Evolutionary conservation across 768 basidiomycete genomes (phyloP).

Genomic region (Chalciporus sphaerocephalus): DNA sequence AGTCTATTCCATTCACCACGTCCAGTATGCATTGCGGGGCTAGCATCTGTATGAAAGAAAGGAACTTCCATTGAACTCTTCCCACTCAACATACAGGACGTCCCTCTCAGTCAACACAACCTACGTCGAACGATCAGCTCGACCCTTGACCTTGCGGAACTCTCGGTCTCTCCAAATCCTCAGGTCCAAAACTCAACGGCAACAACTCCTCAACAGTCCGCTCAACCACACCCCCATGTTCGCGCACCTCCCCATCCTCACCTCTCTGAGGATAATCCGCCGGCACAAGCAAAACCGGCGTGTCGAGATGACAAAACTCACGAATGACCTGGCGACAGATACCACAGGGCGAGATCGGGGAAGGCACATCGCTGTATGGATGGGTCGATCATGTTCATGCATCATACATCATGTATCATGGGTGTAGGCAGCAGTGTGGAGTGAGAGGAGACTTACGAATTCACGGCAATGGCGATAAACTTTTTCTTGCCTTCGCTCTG

Average conservation of each 20-base stretch:
- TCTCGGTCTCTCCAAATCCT: constrained; percentile 57
- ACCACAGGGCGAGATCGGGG: constrained; percentile 80
- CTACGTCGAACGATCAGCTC: no score
- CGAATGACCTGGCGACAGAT: constrained; percentile 89
- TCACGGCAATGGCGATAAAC: constrained; percentile 77
- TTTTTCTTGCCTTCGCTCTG: constrained; percentile 75
- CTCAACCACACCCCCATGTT: constrained; percentile 45
- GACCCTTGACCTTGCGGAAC: not conserved
- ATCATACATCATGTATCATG: no score
- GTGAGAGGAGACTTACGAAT: constrained; percentile 47
- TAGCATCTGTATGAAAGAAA: no score
- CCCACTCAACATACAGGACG: no score
- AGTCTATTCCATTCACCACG: no score
- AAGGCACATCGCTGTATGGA: constrained; percentile 57
- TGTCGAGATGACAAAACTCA: constrained; percentile 74
- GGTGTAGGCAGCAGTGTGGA: no score
- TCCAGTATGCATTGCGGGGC: no score
- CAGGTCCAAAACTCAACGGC: constrained; percentile 87
- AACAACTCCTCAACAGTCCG: constrained; percentile 71
- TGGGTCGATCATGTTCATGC: no score
- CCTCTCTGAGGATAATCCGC: constrained; percentile 49
- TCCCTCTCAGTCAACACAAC: no score
- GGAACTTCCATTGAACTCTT: no score
- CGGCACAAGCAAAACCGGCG: constrained; percentile 70
- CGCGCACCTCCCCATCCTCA: constrained; percentile 20